Evolutionary conservation across 495 filamentous ascomycete species (phyloP).

Genomic region (Acidiella bohemica): DNA sequence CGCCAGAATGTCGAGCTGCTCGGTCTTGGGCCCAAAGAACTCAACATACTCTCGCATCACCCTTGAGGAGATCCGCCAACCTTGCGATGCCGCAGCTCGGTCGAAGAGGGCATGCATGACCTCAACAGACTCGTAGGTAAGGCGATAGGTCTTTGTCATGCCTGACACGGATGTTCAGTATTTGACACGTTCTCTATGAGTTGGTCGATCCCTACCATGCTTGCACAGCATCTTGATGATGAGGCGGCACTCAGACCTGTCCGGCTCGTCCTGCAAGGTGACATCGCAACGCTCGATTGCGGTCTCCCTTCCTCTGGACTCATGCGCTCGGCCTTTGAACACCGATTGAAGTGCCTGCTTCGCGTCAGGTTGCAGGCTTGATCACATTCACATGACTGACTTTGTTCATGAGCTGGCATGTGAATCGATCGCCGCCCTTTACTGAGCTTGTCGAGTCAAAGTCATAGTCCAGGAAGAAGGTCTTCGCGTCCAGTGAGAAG

Average conservation of each 20-base stretch:
- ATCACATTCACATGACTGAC: no score
- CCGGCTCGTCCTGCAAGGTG: slow-evolving; percentile 56
- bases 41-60: slow-evolving; percentile 74
- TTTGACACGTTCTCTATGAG: background rate
- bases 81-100: slow-evolving; percentile 49
- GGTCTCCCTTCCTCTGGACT: slow-evolving; percentile 55
- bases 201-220: slow-evolving; percentile 44
- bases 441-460: slow-evolving; percentile 36
- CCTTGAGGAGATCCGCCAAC: slow-evolving; percentile 64
- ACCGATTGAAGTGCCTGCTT: slow-evolving; percentile 56
- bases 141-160: slow-evolving; percentile 79
- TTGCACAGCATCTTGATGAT: slow-evolving; percentile 71
- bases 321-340: slow-evolving; percentile 51
- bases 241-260: slow-evolving; percentile 63
- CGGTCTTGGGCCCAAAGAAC: slow-evolving; percentile 80
- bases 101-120: slow-evolving; percentile 84
- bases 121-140: slow-evolving; percentile 74
- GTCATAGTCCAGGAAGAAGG: slow-evolving; percentile 74
- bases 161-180: slow-evolving; percentile 33
- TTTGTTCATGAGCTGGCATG: slow-evolving; percentile 62
- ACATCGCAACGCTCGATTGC: slow-evolving; percentile 81
- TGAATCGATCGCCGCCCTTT: slow-evolving; percentile 42
- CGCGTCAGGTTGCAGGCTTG: no score
- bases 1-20: slow-evolving; percentile 77
- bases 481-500: slow-evolving; percentile 53